Evolutionary conservation across 2,329 filamentous ascomycete genomes (phyloP).

Genomic region (Hypoxylon rubiginosum): DNA sequence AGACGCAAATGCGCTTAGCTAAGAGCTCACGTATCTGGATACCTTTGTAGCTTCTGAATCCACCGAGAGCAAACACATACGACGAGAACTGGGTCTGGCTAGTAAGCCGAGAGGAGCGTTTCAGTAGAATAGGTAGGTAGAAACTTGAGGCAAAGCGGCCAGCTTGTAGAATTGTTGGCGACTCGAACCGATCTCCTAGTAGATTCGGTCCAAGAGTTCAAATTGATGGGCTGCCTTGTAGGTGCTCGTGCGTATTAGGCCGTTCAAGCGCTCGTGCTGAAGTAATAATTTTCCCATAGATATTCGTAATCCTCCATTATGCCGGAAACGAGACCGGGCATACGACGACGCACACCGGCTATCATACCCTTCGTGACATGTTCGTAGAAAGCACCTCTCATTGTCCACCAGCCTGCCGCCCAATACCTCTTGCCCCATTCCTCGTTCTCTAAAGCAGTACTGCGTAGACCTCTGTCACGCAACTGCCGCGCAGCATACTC

Average conservation of each 20-base stretch:
- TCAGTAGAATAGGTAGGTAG: not conserved
- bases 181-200: not conserved
- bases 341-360: slow-evolving; percentile 77
- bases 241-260: not conserved
- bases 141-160: not conserved
- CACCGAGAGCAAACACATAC: not conserved
- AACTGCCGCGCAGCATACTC: slow-evolving; percentile 93
- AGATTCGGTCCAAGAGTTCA: not conserved
- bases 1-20: not conserved
- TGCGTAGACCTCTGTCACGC: slow-evolving; percentile 78
- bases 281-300: slow-evolving; percentile 98
- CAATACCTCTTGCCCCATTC: slow-evolving; percentile 90
- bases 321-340: slow-evolving; percentile 85
- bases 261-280: slow-evolving; percentile 68
- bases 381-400: slow-evolving; percentile 98
- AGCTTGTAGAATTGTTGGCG: not conserved
- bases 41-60: not conserved
- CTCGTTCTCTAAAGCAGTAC: slow-evolving; percentile 89
- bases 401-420: slow-evolving; percentile 94
- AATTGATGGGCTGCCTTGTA: not conserved
- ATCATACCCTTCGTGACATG: slow-evolving; percentile 85
- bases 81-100: not conserved
- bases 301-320: slow-evolving; percentile 97
- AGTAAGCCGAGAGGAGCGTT: not conserved
- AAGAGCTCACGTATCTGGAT: not conserved